A percentile compares a stretch with the other conserved stretches of the same genome.
These are phyloP conservation scores for Cystobasidium slooffiae DNA, from an alignment of 1,284 basidiomycete genomes.

Conservation along the genomic window DNA sequence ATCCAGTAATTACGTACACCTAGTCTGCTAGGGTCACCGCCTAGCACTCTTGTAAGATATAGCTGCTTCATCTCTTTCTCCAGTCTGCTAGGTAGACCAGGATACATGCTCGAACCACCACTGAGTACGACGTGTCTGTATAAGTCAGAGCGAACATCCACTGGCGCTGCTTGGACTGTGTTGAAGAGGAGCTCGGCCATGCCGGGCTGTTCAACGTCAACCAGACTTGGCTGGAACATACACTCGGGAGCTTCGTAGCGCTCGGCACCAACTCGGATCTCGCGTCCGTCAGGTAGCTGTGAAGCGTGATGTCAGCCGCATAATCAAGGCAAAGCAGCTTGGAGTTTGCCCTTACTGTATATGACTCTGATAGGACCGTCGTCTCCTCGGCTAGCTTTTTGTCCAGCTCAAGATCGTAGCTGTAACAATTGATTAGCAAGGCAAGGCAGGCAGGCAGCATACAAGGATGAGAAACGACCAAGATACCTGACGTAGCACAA, in stretches of 20 bases:
- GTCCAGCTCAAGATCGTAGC: conserved; percentile 94
- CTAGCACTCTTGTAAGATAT: conserved; percentile 85
- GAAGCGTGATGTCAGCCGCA: conserved; percentile 68
- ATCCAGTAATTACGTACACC: conserved; percentile 73
- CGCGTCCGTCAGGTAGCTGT: conserved; percentile 92
- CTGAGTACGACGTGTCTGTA: conserved; percentile 99
- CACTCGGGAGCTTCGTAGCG: conserved; percentile 99
- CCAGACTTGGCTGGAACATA: conserved; percentile 99
- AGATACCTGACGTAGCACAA: conserved; percentile 89
- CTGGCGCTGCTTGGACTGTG: conserved; percentile 89
- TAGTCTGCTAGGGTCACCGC: conserved; percentile 80
- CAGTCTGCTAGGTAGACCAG: conserved; percentile 90
- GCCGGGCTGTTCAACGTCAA: conserved; percentile 95
- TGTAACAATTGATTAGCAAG: conserved; percentile 53
- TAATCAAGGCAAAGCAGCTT: conserved; percentile 77
- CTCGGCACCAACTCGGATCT: conserved; percentile 96
- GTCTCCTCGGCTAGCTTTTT: conserved; percentile 94
- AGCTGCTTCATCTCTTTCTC: conserved; percentile 99
- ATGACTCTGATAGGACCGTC: conserved; percentile 92
- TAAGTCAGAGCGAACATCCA: conserved; percentile 86
- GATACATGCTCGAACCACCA: conserved; percentile 98
- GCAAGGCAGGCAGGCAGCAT: no score
- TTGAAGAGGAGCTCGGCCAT: conserved; percentile 73
- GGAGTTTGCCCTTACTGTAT: conserved; percentile 68
- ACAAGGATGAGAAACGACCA: background rate